Conservation (phyloP, 1,284 basidiomycete genomes). For the Naganishia liquefaciens region DNA sequence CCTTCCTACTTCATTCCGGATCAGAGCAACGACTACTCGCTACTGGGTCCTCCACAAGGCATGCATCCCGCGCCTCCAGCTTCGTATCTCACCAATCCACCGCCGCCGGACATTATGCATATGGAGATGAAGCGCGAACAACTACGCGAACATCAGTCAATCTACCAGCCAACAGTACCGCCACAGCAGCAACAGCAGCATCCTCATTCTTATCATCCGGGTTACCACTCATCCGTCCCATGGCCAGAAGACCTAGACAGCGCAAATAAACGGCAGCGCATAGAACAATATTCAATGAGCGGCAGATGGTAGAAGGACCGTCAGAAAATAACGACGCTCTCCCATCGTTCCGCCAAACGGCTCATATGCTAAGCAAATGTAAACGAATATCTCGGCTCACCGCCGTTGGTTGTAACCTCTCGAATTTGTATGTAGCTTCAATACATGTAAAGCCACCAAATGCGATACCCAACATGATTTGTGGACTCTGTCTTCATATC, state of each 20-base stretch:
- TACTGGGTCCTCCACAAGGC: background rate
- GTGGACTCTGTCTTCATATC: too few species aligned
- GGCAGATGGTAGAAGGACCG: background rate
- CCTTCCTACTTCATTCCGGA: conserved; percentile 27
- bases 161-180: background rate
- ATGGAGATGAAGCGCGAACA: too few species aligned
- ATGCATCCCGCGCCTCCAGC: background rate
- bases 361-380: background rate
- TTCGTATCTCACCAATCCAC: background rate
- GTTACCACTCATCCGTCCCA: conserved; percentile 1
- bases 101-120: background rate
- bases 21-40: background rate
- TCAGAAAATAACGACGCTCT: background rate
- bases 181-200: background rate
- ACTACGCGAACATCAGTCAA: too few species aligned
- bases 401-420: background rate
- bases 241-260: conserved; percentile 11
- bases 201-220: background rate
- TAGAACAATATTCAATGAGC: conserved; percentile 1
- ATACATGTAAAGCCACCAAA: background rate
- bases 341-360: background rate
- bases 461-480: background rate
- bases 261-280: conserved; percentile 3
- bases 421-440: too few species aligned
- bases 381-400: background rate